Percentiles rank a stretch among this genome's conserved stretches.
Conservation (phyloP, 1,284 basidiomycete genomes). For the Cystobasidiaceae sp. region DNA sequence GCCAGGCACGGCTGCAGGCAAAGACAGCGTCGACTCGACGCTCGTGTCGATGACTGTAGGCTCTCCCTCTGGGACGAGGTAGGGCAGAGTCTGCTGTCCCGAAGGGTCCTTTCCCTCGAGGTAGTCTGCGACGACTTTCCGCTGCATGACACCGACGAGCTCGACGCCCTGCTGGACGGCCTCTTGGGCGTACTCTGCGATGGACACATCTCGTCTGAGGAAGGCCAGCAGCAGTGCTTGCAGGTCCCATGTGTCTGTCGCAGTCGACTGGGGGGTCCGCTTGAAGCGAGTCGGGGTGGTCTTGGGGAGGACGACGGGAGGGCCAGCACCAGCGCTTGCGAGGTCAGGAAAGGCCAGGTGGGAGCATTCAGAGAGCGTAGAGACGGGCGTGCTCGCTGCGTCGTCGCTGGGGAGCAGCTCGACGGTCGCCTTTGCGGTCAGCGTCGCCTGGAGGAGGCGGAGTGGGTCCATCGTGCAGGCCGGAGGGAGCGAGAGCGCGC, state of each 20-base stretch:
- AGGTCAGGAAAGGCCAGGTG: slow-evolving; percentile 33
- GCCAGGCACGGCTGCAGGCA: slow-evolving; percentile 51
- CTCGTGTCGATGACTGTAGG: slow-evolving; percentile 11
- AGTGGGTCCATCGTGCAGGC: slow-evolving; percentile 32
- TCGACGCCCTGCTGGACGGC: slow-evolving; percentile 64
- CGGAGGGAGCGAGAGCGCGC: not conserved
- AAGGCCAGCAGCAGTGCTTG: slow-evolving; percentile 77
- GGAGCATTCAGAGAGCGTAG: slow-evolving; percentile 12
- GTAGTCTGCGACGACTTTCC: slow-evolving; percentile 76
- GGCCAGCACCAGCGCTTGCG: not conserved
- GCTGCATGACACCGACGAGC: slow-evolving; percentile 78
- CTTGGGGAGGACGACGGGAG: slow-evolving; percentile 55
- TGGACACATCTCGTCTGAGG: slow-evolving; percentile 63
- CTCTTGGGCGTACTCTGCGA: slow-evolving; percentile 80
- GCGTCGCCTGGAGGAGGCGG: slow-evolving; percentile 35
- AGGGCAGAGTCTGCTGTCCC: slow-evolving; percentile 6
- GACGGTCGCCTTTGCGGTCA: slow-evolving; percentile 30
- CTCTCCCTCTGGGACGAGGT: slow-evolving; percentile 16
- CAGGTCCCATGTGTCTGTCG: slow-evolving; percentile 65
- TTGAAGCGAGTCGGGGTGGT: slow-evolving; percentile 68
- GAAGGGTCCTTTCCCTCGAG: slow-evolving; percentile 60
- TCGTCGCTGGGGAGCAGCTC: slow-evolving; percentile 32
- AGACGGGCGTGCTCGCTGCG: slow-evolving; percentile 13
- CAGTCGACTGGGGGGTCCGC: slow-evolving; percentile 51
- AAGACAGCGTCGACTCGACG: slow-evolving; percentile 8